These are phyloP conservation scores for Colletotrichum ledebouriae DNA, from an alignment of 2,329 filamentous ascomycete genomes.

Conservation along the genomic window DNA sequence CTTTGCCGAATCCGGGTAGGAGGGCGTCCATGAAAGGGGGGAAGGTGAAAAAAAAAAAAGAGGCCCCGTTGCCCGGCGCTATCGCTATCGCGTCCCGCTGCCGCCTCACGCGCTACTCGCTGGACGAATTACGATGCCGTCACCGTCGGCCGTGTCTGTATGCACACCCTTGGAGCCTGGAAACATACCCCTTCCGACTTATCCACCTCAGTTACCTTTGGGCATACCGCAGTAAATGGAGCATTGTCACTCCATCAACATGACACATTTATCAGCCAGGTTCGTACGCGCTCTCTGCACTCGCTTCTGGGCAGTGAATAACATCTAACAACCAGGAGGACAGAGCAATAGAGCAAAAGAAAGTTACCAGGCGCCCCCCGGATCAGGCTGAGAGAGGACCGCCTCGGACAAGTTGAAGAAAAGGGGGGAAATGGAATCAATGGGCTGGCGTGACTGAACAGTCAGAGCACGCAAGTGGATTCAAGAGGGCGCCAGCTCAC, in stretches of 20 bases:
- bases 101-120: slow-evolving; percentile 31
- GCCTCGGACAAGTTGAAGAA: not conserved
- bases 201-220: not conserved
- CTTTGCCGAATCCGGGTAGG: slow-evolving; percentile 23
- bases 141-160: slow-evolving; percentile 23
- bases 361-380: not conserved
- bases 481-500: slow-evolving; percentile 18
- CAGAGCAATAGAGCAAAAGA: not conserved
- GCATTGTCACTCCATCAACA: slow-evolving; percentile 13
- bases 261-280: slow-evolving; percentile 11
- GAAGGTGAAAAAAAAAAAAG: not conserved
- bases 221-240: not conserved
- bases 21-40: not conserved
- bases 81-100: slow-evolving; percentile 21
- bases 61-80: slow-evolving; percentile 13
- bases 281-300: not conserved
- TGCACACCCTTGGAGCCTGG: not conserved
- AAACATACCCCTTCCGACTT: no score
- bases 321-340: not conserved
- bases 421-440: not conserved
- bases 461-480: slow-evolving; percentile 27
- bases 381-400: slow-evolving; percentile 1
- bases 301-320: slow-evolving; percentile 7
- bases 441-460: slow-evolving; percentile 11
- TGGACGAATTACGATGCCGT: slow-evolving; percentile 35